Base-by-base conservation (phyloP, 1,284 basidiomycete species). In the Taiwanofungus camphoratus region DNA sequence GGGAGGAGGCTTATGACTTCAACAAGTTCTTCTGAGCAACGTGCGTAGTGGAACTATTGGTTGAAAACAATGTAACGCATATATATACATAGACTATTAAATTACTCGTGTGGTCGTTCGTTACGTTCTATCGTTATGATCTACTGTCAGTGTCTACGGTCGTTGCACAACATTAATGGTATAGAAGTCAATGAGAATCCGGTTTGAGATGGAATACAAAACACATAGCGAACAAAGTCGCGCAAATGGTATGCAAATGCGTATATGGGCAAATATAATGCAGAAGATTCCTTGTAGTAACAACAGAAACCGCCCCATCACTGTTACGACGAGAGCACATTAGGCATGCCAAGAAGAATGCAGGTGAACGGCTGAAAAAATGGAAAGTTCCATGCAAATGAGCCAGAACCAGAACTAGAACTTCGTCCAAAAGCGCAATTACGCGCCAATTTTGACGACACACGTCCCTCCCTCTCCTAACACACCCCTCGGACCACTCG, bases 1-100 rank as follows among this genome's bases (percentile, higher is more conserved):
- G 60, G 21, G 69, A 73, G 53, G 68, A 65, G 27, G 55, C 52
- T 16, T 79, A 79, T 50, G 73, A 78, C 53, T 79, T 79, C 53
- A 64, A 65, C 32, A 70, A 69, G 55, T 79, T 73, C 61, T 79
- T 79, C 56, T 73, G 60, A 42, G n/a, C n/a, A n/a, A n/a, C n/a
- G n/a, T n/a, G n/a, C n/a, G n/a, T n/a, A 20, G 8, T 3, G 16
- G 16, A 37, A 23, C 20, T 16, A 32, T 39, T 30, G 11, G 16
- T 13, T 20, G 22, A 15, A 9, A 18, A 21, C 15, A 20, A 29
- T 20, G 11, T 31, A 40, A 19, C 19, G 19, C 20, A 40, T 27
- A 5, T 35, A 36, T 12, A 24, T 42, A 42, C 40, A 38, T 37
- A 15, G 5, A 13, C 18, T 7, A 22, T 26, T 42, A 37, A 22